Conservation (phyloP, 495 filamentous ascomycete species). For the Emericellopsis terricola region DNA sequence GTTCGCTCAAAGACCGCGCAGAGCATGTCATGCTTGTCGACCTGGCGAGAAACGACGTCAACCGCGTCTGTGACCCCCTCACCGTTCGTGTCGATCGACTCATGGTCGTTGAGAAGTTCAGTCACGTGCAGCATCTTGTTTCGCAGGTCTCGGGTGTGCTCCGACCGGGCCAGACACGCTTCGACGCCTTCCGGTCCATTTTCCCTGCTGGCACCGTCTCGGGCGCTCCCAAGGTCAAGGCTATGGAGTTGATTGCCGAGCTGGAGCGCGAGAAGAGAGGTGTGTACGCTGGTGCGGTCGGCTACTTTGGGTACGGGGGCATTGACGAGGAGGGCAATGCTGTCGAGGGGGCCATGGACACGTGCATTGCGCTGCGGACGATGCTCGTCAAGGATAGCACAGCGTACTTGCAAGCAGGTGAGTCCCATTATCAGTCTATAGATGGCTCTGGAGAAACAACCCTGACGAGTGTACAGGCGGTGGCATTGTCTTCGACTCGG, state of each 20-base stretch:
- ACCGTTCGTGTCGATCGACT: conserved; percentile 78
- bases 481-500: conserved; percentile 92
- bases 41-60: conserved; percentile 88
- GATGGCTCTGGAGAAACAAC: not conserved
- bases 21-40: conserved; percentile 99
- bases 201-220: conserved; percentile 92
- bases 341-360: conserved; percentile 82
- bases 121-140: conserved; percentile 90
- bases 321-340: conserved; percentile 24
- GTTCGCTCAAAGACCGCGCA: conserved; percentile 80
- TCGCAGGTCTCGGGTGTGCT: conserved; percentile 85
- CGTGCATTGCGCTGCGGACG: conserved; percentile 91
- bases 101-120: conserved; percentile 93
- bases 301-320: conserved; percentile 66
- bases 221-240: conserved; percentile 86
- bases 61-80: conserved; percentile 81
- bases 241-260: conserved; percentile 94
- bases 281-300: conserved; percentile 92
- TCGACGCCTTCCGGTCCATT: conserved; percentile 89
- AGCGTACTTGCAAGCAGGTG: conserved; percentile 78
- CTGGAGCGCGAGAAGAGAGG: conserved; percentile 85
- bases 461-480: conserved; percentile 35
- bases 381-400: conserved; percentile 87
- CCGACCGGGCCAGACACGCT: conserved; percentile 66
- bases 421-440: conserved; percentile 6